Conservation (phyloP, 2,329 filamentous ascomycete species). For the Phoma herbarum region DNA sequence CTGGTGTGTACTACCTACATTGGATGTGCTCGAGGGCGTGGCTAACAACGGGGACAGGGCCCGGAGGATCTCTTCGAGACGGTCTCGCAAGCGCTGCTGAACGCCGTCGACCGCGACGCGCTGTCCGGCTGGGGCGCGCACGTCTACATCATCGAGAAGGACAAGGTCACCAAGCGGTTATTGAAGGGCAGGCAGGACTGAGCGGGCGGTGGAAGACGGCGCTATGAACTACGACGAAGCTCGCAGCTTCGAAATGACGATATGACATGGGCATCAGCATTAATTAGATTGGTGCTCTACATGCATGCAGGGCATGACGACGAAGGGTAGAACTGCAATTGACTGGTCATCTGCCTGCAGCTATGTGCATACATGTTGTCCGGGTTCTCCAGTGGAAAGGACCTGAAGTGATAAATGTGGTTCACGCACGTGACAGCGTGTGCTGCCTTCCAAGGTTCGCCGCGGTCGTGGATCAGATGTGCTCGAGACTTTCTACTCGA, state of each 20-base stretch:
- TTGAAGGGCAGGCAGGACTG: constrained; percentile 94
- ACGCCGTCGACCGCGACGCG: constrained; percentile 95
- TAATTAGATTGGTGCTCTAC: constrained; percentile 8
- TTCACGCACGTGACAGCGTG: too few species aligned
- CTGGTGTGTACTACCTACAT: constrained; percentile 67
- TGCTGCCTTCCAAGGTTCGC: too few species aligned
- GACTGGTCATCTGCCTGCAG: too few species aligned
- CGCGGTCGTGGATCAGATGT: too few species aligned
- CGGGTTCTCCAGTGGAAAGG: too few species aligned
- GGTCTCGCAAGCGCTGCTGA: constrained; percentile 93
- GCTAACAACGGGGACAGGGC: constrained; percentile 64
- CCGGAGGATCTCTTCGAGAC: constrained; percentile 98
- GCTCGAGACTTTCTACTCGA: too few species aligned
- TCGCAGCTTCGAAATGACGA: constrained; percentile 24
- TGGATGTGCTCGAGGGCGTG: too few species aligned
- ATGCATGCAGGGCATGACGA: constrained; percentile 5
- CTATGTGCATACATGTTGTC: too few species aligned
- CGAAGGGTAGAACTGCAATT: neutral
- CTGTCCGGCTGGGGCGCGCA: constrained; percentile 98
- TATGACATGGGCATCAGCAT: constrained; percentile 29
- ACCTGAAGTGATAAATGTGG: too few species aligned
- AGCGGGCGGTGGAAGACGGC: constrained; percentile 30
- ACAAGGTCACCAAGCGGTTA: constrained; percentile 99
- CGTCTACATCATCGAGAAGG: constrained; percentile 99
- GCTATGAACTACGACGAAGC: constrained; percentile 24